These are phyloP conservation scores for Zygoascus hellenicus DNA, from an alignment of 1,139 yeast genomes.

Conservation along the genomic window DNA sequence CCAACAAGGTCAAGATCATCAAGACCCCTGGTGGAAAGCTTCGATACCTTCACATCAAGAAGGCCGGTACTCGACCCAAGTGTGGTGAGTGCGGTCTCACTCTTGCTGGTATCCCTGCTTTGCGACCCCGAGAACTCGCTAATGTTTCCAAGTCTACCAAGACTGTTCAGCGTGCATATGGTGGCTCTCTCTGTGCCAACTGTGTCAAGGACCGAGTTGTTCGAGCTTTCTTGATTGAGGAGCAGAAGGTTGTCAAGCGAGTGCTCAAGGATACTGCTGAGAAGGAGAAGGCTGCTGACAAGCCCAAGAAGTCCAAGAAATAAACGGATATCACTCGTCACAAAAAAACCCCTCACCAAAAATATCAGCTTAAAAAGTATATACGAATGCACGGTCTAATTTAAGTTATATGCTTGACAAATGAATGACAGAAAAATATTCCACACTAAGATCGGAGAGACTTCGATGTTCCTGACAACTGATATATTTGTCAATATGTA, in stretches of 20 bases:
- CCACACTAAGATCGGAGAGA: no score
- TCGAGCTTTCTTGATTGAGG: constrained; percentile 99
- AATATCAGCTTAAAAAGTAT: constrained; percentile 9
- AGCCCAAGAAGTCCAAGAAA: constrained; percentile 34
- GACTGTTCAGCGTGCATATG: constrained; percentile 99
- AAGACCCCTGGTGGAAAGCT: constrained; percentile 99
- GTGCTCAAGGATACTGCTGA: constrained; percentile 93
- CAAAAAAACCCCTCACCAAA: not conserved
- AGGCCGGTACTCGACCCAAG: constrained; percentile 91
- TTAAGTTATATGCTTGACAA: no score
- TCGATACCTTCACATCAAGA: constrained; percentile 96
- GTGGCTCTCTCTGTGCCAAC: constrained; percentile 98
- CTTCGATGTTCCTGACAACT: no score
- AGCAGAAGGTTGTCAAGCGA: constrained; percentile 99
- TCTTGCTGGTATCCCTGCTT: constrained; percentile 80
- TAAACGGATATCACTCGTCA: not conserved
- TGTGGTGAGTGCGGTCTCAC: constrained; percentile 98
- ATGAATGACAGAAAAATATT: no score
- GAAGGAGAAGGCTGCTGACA: constrained; percentile 64
- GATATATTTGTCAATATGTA: no score
- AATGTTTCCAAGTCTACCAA: constrained; percentile 91
- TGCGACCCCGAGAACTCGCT: constrained; percentile 98
- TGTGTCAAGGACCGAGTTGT: constrained; percentile 98
- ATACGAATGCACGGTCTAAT: constrained; percentile 9
- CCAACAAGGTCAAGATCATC: constrained; percentile 98